Base-by-base conservation (phyloP, 208 protist species). In the Trypanosoma caninum region DNA sequence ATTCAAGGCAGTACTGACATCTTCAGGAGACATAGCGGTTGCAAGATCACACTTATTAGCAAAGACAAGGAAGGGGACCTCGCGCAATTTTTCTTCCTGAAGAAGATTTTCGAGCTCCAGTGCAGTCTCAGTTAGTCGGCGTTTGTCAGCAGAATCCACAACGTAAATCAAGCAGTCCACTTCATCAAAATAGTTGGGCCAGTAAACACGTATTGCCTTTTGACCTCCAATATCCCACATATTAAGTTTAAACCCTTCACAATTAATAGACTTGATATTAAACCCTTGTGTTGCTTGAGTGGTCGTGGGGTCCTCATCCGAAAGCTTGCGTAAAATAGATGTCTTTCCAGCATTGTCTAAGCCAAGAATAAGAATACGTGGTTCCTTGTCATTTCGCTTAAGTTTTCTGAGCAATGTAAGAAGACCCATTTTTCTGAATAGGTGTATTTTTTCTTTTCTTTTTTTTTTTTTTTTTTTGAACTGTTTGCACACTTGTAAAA, bases 331-430 rank as follows among this genome's bases (percentile, higher is more conserved):
- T 18, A 99, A 74, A 59, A 98, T 97, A 7, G 97, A 99, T 0
- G 97, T 99, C 75, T 99, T 99, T 5, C 97, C 97, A 14, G 99
- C 99, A 68, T 99, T 99, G 74, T 99, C 98, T 16, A 99, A 86
- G 1, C 97, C 98, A 22, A 99, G 72, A 74, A 99, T 94, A 4
- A 99, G 74, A 52, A 99, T 89, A 8, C 95, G 88, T 33, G 96
- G 84, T 74, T 98, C 93, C 34, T 92, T 93, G 38, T 98, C 92
- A 52, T 78, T 94, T 74, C 93, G 78, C 76, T 97, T 97, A 65
- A 98, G 65, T 65, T 93, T 97, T 35, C 91, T 76, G 16, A 98
- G 74, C 22, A 98, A 72, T 8, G 84, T 90, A 37, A 98, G 89
- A 48, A 99, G 89, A 42, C 97, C 97, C 97, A 99, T 99, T 37